phyloP scores from a whole-genome alignment of 2,329 filamentous ascomycete species.

The Monosporascus sp. region DNA sequence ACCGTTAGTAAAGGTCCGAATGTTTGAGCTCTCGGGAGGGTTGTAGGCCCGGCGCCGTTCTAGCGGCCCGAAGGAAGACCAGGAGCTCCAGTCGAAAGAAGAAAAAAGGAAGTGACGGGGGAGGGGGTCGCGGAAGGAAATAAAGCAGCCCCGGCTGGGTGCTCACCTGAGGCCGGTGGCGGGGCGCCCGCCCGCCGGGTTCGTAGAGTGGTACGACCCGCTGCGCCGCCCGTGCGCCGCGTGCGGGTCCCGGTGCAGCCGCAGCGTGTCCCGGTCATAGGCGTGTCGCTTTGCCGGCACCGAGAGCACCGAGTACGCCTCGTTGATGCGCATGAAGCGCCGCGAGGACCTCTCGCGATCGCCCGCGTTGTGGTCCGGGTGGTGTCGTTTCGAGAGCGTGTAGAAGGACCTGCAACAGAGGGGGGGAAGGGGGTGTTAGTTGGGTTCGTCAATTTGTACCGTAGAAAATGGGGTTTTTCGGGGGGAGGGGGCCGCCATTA shows the following conservation, averaged over 20 bases:
- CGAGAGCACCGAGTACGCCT: conserved; percentile 76
- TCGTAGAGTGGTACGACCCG: conserved; percentile 50
- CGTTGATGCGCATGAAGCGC: conserved; percentile 77
- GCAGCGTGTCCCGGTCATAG: conserved; percentile 71
- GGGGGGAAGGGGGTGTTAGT: neutral
- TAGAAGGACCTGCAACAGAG: conserved; percentile 66
- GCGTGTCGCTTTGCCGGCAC: conserved; percentile 66
- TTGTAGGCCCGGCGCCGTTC: too few species aligned
- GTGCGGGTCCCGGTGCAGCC: conserved; percentile 26
- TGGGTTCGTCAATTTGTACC: neutral
- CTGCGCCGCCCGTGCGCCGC: conserved; percentile 23
- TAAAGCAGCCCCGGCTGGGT: too few species aligned
- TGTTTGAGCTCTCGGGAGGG: too few species aligned
- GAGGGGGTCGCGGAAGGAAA: too few species aligned
- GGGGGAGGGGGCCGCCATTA: neutral
- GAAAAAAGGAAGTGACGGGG: too few species aligned
- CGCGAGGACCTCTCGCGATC: conserved; percentile 60
- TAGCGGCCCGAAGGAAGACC: too few species aligned
- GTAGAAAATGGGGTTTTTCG: neutral
- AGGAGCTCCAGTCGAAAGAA: too few species aligned
- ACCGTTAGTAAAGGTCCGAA: too few species aligned
- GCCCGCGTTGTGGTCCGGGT: conserved; percentile 79
- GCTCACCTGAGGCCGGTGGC: conserved; percentile 64
- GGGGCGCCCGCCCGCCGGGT: conserved; percentile 67
- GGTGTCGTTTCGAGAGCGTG: conserved; percentile 81